Base-by-base conservation (phyloP, 1,284 basidiomycete genomes). In the Trichosporon ovoides region DNA sequence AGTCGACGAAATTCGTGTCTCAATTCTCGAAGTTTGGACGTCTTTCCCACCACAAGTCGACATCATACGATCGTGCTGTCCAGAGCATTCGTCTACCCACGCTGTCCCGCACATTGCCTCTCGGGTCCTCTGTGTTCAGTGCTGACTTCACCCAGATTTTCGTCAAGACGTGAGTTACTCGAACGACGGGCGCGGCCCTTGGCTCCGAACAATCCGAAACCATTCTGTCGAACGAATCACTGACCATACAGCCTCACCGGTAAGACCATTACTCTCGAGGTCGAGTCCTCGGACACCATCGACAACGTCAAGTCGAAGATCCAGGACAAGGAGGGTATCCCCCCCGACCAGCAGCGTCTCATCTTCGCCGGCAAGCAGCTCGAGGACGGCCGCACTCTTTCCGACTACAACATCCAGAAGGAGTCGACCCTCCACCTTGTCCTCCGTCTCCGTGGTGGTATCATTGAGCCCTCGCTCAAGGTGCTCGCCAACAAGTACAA, bases 371-470 rank as follows among this genome's bases (percentile, higher is more conserved):
- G 91, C 68, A 95, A 94, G 84, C 91, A 95, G 80, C 87, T 97
- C 68, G 93, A 96, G 81, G 93, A 97, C 78, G 93, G 93, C 62
- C 88, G 92, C 72, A 96, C 92, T 40, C 83, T 96, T 60, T 87
- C 83, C 70, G 93, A 96, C 82, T 96, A 96, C 83, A 95, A 95
- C 83, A 96, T 96, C 80, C 95, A 98, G 83, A 98, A 98, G 84
- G 95, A 98, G 82, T 93, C 90, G 18, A 98, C 95, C 43, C 88
- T 98, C 68, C 95, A 98, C 81, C 83, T 97, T 67, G 93, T 97
- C 68, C 89, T 98, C 78, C 91, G 93, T 85, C 89, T 97, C 71
- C 91, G 93, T 81, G 93, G 95, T 70, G 95, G 95, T 66, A 92
- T 98, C 82, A 98, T 98, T 71, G 95, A 98, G 83, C 95, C 95